These are phyloP conservation scores for Dendryphion nanum DNA, from an alignment of 2,329 filamentous ascomycete species.

Conservation along the genomic window DNA sequence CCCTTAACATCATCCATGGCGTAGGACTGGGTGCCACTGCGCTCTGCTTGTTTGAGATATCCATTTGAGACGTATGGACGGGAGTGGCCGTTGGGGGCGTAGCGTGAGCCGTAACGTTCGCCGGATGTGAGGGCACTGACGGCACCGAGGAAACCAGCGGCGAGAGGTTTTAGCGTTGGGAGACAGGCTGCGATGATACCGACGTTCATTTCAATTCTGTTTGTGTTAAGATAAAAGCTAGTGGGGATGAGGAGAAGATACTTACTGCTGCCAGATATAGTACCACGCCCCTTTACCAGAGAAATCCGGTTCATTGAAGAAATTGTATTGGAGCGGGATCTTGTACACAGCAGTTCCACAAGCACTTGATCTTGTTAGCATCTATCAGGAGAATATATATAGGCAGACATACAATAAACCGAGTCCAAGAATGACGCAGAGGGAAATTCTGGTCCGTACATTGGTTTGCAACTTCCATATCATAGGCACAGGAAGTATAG, in stretches of 20 bases:
- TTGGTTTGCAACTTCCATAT: constrained; percentile 46
- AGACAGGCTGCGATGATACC: constrained; percentile 88
- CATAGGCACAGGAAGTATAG: constrained; percentile 46
- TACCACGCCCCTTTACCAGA: constrained; percentile 21
- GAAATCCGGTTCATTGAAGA: constrained; percentile 30
- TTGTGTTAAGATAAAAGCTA: constrained; percentile 15
- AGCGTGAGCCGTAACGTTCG: too few relatives aligned
- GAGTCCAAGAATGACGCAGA: constrained; percentile 43
- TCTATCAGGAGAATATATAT: not conserved
- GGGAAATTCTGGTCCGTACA: constrained; percentile 46
- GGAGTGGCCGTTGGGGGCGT: too few relatives aligned
- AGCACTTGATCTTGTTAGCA: constrained; percentile 14
- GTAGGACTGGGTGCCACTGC: too few relatives aligned
- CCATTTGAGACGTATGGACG: too few relatives aligned
- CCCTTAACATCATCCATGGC: too few relatives aligned
- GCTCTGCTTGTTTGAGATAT: too few relatives aligned
- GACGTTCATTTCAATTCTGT: constrained; percentile 74
- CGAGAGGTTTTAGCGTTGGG: constrained; percentile 78
- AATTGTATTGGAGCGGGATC: constrained; percentile 32
- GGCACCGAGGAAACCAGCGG: constrained; percentile 29
- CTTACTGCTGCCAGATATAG: constrained; percentile 10
- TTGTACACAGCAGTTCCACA: constrained; percentile 42
- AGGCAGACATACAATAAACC: constrained; percentile 19
- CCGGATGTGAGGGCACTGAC: constrained; percentile 13
- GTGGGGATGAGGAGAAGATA: not conserved